These are phyloP conservation scores for Aspergillus pseudoterreus DNA, from an alignment of 2,329 filamentous ascomycete genomes.

Conservation along the genomic window DNA sequence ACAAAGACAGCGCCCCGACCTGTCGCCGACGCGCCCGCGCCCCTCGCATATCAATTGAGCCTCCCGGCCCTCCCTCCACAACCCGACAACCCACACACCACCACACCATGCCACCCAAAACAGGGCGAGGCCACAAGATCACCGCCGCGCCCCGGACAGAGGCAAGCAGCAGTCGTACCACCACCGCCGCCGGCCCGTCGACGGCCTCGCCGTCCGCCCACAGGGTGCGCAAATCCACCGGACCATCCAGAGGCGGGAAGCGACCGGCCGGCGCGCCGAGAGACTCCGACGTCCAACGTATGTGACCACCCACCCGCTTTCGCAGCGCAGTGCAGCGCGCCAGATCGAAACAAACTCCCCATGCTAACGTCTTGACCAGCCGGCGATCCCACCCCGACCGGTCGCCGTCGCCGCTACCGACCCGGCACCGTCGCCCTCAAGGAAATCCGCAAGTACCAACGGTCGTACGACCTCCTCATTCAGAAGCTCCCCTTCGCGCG, in stretches of 20 bases:
- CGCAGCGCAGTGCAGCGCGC: too few species aligned
- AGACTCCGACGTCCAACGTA: conserved; percentile 38
- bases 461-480: conserved; percentile 81
- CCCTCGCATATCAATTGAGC: background rate
- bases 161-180: background rate
- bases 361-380: conserved; percentile 45
- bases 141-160: conserved; percentile 6
- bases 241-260: conserved; percentile 16
- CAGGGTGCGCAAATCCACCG: conserved; percentile 18
- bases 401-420: conserved; percentile 60
- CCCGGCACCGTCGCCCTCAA: conserved; percentile 82
- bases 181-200: conserved; percentile 14
- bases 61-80: background rate
- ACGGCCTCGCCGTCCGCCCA: conserved; percentile 7
- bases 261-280: conserved; percentile 18
- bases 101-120: conserved; percentile 28
- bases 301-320: conserved; percentile 5
- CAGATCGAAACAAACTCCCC: background rate
- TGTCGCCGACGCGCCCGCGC: background rate
- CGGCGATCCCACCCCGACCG: conserved; percentile 67
- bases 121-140: conserved; percentile 16
- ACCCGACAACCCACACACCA: background rate
- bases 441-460: conserved; percentile 90
- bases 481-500: conserved; percentile 52
- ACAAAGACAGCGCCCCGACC: background rate